These are phyloP conservation scores for Medicago truncatula DNA, from an alignment of 306 rosid genomes.

Conservation along the genomic window MtrunA17r5.0-ANR NC_053047.1:3234501-3235000, in stretches of 20 bases:
- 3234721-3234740: neutral
- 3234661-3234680: too few species aligned
- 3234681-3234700: too few species aligned
- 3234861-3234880: neutral
- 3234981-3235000: neutral
- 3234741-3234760: neutral
- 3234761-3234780: neutral
- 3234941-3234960: neutral
- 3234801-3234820: neutral
- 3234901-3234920: too few species aligned
- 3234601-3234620: too few species aligned
- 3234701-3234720: neutral
- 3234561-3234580: too few species aligned
- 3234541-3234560: too few species aligned
- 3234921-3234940: too few species aligned
- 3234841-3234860: neutral
- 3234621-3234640: too few species aligned
- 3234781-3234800: neutral
- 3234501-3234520: too few species aligned
- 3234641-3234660: too few species aligned
- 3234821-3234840: neutral
- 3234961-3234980: neutral
- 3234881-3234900: neutral
- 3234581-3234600: too few species aligned
- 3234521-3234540: too few species aligned